Evolutionary conservation across 305 asterid genomes (phyloP), one percentile per base, ranked within the genome.

Genomic region (Solanum hybrid): DNA sequence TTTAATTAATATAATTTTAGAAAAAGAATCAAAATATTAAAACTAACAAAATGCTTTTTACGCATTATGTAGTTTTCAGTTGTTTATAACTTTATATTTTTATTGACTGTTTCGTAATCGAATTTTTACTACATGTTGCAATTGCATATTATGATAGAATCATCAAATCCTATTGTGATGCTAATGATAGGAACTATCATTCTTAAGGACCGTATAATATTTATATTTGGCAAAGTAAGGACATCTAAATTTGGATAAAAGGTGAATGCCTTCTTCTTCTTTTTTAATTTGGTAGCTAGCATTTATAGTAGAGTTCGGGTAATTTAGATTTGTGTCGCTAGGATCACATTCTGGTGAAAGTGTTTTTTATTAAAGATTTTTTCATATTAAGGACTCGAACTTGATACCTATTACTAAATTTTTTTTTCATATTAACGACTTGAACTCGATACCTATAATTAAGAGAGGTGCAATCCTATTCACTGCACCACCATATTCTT

Each of bases 331-430:
- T 56, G 10, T 56, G 24, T 7, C 0, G 24, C 4, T 17, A 56
- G 69, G 24, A 56, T 19, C 2, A 4, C 10, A 17, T 19, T 56
- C 5, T 56, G 2, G 2, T 56, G 24, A 56, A 17, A 56, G 1
- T 2, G 1, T n/a, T 17, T 0, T 8, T 56, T 56, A 3, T 2
- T 0, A 17, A 56, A 0, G 2, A 56, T 19, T 17, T 56, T 56
- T 51, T 0, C 10, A 56, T 17, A 7, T 17, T 56, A 19, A 56
- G 1, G 24, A 0, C 24, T 56, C 24, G 0, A 56, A 56, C 4
- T 56, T 0, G n/a, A 56, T 19, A 19, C 10, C 24, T 17, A 14
- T 45, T 42, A 2, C 7, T 5, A 12, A 42, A 0, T 27, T 0
- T 13, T 13, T 19, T 17, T 56, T 51, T 1, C 10, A 56, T 17